Base-by-base conservation (phyloP, 108 stramenopile species). In the Skeletonema tropicum region DNA sequence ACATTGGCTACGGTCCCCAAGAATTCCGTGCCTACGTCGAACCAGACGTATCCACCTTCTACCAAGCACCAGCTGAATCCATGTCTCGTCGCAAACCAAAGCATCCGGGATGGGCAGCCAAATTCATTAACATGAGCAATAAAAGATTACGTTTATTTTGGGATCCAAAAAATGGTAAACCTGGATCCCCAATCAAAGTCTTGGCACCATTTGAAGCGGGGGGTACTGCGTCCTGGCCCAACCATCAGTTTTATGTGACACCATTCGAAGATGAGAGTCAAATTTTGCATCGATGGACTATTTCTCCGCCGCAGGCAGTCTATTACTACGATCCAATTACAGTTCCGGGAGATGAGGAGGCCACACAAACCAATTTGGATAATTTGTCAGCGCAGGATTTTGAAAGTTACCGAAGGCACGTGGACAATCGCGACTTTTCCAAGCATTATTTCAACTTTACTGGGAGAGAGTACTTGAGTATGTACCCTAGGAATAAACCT, bases 81-180 rank as follows among this genome's bases (percentile, higher is more conserved):
- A 49, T 58, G 0, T 75, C 58, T 11, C 58, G 57, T 6, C 75
- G 77, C 3, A 66, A 64, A 25, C 89, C 92, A 9, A 77, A 59
- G 26, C 85, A 84, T 38, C 82, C 81, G 30, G 92, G 92, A 26
- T 76, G 87, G 66, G 87, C 88, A 46, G 92, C 79, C 8, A 93
- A 93, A 71, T 93, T 93, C 67, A 83, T 93, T 74, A 93, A 93
- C 66, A 78, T 89, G 75, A 80, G 78, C 52, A 79, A 84, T 26
- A 57, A 79, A 36, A 49, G 30, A 2, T 30, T 89, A 0, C 57
- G 68, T 3, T 31, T 87, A 10, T 93, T 83, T 64, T 93, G 89
- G 84, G 88, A 92, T 58, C 79, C 83, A 6, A 13, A 48, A 33
- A 55, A 75, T 52, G 89, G 89, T 0, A 71, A 73, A 10, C 57